Evolutionary conservation across 163 green algal species (phyloP).

Genomic region (Scenedesmus sp.): DNA sequence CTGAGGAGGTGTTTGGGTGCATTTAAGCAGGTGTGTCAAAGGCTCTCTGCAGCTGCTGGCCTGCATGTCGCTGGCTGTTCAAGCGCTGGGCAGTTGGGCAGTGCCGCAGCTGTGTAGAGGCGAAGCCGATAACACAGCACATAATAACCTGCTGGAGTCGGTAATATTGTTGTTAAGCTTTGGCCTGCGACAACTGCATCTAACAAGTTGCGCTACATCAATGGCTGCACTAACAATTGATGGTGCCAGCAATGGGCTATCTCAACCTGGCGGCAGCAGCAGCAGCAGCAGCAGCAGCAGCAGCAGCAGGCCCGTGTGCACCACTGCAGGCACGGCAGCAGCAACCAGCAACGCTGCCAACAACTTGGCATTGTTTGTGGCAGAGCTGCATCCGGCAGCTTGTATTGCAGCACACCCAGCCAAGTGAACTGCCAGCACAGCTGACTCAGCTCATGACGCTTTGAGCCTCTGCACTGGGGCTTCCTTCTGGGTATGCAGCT

Average conservation of each 20-base stretch:
- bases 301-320: not conserved
- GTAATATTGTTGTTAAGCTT: not conserved
- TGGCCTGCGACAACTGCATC: not conserved
- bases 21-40: not conserved
- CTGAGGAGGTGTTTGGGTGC: not conserved
- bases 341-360: not conserved
- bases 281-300: constrained; percentile 9
- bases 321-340: not conserved
- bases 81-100: not conserved
- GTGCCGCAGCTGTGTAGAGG: not conserved
- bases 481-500: not conserved
- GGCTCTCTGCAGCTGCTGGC: not conserved
- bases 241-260: not conserved
- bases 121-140: not conserved
- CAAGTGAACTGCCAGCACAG: not conserved
- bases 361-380: not conserved
- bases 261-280: not conserved
- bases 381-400: not conserved
- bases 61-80: not conserved
- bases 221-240: not conserved
- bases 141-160: not conserved
- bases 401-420: too few species aligned
- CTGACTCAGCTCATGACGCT: not conserved
- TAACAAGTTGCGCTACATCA: not conserved
- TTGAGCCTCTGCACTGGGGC: not conserved